These are phyloP conservation scores for Eucalyptus dawsonii DNA, from an alignment of 345 rosid genomes.

Conservation along the genomic window DNA sequence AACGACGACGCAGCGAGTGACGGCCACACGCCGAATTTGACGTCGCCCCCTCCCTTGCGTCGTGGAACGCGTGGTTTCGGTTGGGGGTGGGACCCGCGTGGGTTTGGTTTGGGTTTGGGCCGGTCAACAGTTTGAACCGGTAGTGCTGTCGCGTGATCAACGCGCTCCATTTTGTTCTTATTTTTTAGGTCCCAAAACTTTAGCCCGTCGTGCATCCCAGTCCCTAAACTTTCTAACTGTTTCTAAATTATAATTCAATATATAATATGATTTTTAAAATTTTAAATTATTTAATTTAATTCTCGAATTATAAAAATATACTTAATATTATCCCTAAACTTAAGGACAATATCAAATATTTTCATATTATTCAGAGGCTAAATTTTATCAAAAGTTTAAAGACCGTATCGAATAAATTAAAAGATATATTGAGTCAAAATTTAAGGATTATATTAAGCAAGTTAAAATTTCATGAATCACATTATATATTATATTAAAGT, in stretches of 20 bases:
- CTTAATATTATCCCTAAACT: fast-evolving
- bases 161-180: not conserved
- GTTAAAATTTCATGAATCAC: fast-evolving
- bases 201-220: fast-evolving
- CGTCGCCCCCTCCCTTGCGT: not conserved
- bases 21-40: not conserved
- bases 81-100: not conserved
- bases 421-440: no score
- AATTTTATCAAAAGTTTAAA: fast-evolving
- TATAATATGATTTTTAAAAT: fast-evolving
- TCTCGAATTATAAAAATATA: not conserved
- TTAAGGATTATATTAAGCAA: no score
- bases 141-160: not conserved
- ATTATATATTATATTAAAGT: fast-evolving
- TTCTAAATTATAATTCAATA: not conserved
- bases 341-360: no score
- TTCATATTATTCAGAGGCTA: fast-evolving
- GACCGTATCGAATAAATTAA: fast-evolving
- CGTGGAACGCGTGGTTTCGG: not conserved
- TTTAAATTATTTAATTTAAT: not conserved
- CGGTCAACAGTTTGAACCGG: not conserved
- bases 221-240: fast-evolving
- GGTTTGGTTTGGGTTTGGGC: not conserved
- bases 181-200: not conserved
- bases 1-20: not conserved